Percentiles rank a stretch among this genome's conserved stretches.
Conservation (phyloP, 139 green algal species). For the Chlorella ohadii region DNA sequence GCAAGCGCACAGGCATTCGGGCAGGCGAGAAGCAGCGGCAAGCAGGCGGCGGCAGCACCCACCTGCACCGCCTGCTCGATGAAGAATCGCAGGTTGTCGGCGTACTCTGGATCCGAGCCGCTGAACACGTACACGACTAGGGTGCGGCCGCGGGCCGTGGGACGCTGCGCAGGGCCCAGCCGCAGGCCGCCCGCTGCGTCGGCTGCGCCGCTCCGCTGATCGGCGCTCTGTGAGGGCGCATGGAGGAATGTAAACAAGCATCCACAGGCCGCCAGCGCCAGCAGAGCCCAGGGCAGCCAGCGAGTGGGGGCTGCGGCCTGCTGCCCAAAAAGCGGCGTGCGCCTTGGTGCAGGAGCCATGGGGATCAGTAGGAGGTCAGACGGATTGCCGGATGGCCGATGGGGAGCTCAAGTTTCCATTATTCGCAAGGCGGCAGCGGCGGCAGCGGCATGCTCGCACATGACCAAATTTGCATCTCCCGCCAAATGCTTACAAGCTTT, state of each 20-base stretch:
- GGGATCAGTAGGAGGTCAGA: too few species aligned
- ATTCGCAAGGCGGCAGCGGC: too few species aligned
- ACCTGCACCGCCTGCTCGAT: conserved; percentile 65
- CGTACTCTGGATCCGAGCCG: conserved; percentile 76
- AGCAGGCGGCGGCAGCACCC: background rate
- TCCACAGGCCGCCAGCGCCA: background rate
- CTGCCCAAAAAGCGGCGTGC: too few species aligned
- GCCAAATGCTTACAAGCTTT: too few species aligned
- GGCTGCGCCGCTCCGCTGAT: too few species aligned
- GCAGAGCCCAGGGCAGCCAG: conserved; percentile 6
- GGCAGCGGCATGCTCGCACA: too few species aligned
- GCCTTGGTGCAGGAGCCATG: too few species aligned
- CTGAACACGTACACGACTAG: conserved; percentile 86
- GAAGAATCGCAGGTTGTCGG: conserved; percentile 79
- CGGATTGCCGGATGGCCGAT: too few species aligned
- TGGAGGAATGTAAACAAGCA: background rate
- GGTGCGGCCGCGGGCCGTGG: conserved; percentile 26
- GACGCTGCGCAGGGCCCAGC: background rate
- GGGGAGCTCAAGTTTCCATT: too few species aligned
- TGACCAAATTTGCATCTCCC: too few species aligned
- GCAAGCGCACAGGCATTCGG: background rate
- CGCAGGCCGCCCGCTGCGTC: conserved; percentile 2
- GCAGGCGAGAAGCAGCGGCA: background rate
- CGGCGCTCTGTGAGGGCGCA: background rate
- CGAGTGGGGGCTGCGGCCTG: too few species aligned